Evolutionary conservation across 768 basidiomycete species (phyloP).

Genomic region (Melanogaster broomeanus): DNA sequence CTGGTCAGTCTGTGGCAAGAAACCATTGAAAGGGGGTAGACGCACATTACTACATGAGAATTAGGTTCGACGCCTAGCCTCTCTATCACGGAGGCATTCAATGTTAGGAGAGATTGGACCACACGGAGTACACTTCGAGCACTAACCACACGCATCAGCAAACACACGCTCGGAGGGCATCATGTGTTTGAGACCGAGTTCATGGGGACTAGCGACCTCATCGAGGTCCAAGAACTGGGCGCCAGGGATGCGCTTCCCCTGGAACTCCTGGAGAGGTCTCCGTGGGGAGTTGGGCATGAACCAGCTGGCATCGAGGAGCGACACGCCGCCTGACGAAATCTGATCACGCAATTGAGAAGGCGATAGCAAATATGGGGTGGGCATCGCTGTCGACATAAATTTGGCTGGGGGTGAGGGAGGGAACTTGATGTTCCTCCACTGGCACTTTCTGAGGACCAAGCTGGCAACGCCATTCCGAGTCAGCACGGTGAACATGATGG

Average conservation of each 20-base stretch:
- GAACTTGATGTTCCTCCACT: background rate
- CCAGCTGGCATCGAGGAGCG: conserved; percentile 81
- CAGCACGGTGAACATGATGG: conserved; percentile 6
- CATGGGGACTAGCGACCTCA: conserved; percentile 69
- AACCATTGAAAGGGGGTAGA: conserved; percentile 6
- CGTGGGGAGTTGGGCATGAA: conserved; percentile 90
- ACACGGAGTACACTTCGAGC: conserved; percentile 2
- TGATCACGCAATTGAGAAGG: conserved; percentile 48
- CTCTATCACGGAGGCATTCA: conserved; percentile 42
- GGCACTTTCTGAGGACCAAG: background rate
- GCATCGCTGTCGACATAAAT: conserved; percentile 39
- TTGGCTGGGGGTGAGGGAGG: conserved; percentile 14
- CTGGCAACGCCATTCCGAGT: conserved; percentile 3
- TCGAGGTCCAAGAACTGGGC: conserved; percentile 83
- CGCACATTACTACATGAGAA: conserved; percentile 83
- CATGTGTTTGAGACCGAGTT: conserved; percentile 91
- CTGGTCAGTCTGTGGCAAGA: conserved; percentile 1
- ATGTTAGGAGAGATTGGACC: background rate
- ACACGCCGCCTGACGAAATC: conserved; percentile 31
- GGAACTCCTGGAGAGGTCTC: conserved; percentile 68
- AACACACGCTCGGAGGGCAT: conserved; percentile 77
- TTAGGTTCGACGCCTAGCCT: conserved; percentile 69
- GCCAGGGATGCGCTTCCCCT: conserved; percentile 63
- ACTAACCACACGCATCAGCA: conserved; percentile 77
- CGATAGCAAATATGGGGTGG: conserved; percentile 51